Base-by-base conservation (phyloP, 2,329 filamentous ascomycete species). In the Trichoderma harzianum region DNA sequence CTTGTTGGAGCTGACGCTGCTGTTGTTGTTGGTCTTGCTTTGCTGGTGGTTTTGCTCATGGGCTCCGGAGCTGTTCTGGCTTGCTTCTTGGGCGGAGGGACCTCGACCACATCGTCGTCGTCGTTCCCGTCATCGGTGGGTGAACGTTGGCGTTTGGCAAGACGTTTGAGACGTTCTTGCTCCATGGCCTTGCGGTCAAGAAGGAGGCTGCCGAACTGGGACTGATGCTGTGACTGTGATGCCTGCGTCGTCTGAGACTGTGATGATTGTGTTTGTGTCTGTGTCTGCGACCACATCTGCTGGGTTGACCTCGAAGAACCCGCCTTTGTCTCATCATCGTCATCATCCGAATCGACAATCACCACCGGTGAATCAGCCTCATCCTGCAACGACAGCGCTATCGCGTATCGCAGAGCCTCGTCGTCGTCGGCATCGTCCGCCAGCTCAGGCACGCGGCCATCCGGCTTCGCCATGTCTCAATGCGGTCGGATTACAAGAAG, bases 171-270 rank as follows among this genome's bases (percentile, higher is more conserved):
- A 53, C 95, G 90, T 78, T 97, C 94, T 76, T 90, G 86, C 80
- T 98, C 95, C 93, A 97, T 96, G 67, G 89, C 88, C 80, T 91
- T 93, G 43, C 95, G 88, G 82, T 97, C 88, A 1, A 97, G 81
- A 4, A 87, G 86, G 5, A 87, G 77, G 0, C 89, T 76, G 0
- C 85, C 84, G 34, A 79, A 76, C 64, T 74, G 71, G 24, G 68
- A 58, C 51, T 47, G 63, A 6, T 72, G 24, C 3, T 24, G 30
- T 10, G 51, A 7, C 16, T 57, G 64, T 5, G 64, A 26, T 10
- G 63, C 1, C 57, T 53, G 62, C 7, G 72, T n/a, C 3, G 72
- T n/a, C 4, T 34, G 28, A 3, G 36, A 1, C 11, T 65, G 62
- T 18, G 62, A 21, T 14, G n/a, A n/a, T 7, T 58, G 55, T 32